Evolutionary conservation across 2,329 filamentous ascomycete species (phyloP), one percentile per base, ranked within the genome.

Genomic region (Clonostachys chloroleuca): DNA sequence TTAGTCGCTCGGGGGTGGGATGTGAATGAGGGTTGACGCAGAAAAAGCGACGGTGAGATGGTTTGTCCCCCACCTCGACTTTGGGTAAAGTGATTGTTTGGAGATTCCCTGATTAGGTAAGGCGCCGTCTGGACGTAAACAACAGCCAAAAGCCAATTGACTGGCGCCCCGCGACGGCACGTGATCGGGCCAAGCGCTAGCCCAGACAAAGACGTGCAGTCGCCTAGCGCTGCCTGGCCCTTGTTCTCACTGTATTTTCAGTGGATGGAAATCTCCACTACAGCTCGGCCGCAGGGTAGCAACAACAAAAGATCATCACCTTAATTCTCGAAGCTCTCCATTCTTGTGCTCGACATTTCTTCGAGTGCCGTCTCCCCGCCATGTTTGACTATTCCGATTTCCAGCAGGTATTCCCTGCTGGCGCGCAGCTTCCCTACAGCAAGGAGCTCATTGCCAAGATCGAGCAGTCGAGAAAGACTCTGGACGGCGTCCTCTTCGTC

Each of bases 401-500:
- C 51, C 76, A 86, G 18, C 72, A 79, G 9, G 80, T 90, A 2
- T 94, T 92, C 54, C 73, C 74, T 18, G 71, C 78, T 39, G 76
- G 81, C 46, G 69, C 75, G 6, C 75, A 78, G 6, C 80, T 81
- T 49, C 75, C 78, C 3, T 89, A 88, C 63, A 78, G 83, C 58
- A 74, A 80, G 48, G 75, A 77, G 50, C 64, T 77, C 34, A 69
- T 82, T 47, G 76, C 84, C 43, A 77, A 82, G 43, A 88, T 91
- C 47, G 75, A 86, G 49, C 69, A 74, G 33, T 81, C 81, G 59
- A 84, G 88, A 55, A 86, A 84, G 58, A 77, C 69, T 43, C 74
- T 91, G 17, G 81, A 84, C 51, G 85, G 86, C 54, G 72, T 78
- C 48, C 78, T 92, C 49, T 95, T 94, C 66, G 85, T 92, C 59